Conservation (phyloP, 2,329 filamentous ascomycete genomes). For the Penicillium italicum region DNA sequence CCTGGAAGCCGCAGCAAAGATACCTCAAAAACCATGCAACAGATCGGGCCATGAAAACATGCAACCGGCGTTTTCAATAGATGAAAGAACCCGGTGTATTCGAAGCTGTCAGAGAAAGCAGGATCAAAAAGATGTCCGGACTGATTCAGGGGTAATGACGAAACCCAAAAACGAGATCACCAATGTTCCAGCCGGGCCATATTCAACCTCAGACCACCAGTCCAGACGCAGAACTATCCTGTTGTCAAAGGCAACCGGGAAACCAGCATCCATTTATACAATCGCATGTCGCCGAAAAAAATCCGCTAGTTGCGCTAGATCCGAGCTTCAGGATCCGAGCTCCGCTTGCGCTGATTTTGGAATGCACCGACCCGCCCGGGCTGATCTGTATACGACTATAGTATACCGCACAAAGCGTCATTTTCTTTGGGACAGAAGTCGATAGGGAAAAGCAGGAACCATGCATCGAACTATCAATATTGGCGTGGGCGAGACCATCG, state of each 20-base stretch:
- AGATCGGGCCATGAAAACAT: not conserved
- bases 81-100: not conserved
- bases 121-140: not conserved
- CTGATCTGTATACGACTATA: conserved; percentile 1
- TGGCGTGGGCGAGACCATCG: not conserved
- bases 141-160: conserved; percentile 11
- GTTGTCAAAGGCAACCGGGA: conserved; percentile 14
- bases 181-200: not conserved
- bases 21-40: not conserved
- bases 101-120: conserved; percentile 4
- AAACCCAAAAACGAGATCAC: conserved; percentile 8
- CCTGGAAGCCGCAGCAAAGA: conserved; percentile 2
- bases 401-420: not conserved
- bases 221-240: conserved; percentile 2
- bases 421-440: not conserved
- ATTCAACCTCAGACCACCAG: not conserved
- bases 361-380: not conserved
- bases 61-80: conserved; percentile 1
- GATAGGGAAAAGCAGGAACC: not conserved
- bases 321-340: conserved; percentile 4
- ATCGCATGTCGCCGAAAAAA: not conserved
- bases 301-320: conserved; percentile 3
- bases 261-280: conserved; percentile 3
- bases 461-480: conserved; percentile 4
- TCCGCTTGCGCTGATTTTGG: not conserved